phyloP scores from a whole-genome alignment of 176 grass and related monocot genomes.

The Juncus inflexus region DNA sequence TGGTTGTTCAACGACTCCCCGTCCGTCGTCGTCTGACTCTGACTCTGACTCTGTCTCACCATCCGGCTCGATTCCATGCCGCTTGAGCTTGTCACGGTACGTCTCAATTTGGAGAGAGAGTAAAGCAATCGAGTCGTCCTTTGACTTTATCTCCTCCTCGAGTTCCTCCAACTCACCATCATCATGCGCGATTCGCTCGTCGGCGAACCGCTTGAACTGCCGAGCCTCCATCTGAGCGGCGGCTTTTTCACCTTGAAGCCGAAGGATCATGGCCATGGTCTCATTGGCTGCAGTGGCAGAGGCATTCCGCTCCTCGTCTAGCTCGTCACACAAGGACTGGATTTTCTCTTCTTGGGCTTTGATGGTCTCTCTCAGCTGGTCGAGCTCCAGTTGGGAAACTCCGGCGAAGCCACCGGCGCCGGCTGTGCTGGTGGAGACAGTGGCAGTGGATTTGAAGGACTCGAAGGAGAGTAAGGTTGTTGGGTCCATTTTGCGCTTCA shows the following conservation, averaged over 20 bases:
- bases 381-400: neutral
- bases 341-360: conserved; percentile 19
- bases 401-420: neutral
- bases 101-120: conserved; percentile 39
- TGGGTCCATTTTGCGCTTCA: conserved; percentile 26
- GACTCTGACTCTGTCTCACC: conserved; percentile 43
- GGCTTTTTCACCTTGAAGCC: conserved; percentile 82
- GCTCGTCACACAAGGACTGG: conserved; percentile 32
- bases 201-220: conserved; percentile 63
- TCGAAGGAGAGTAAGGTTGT: conserved; percentile 7
- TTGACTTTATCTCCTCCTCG: conserved; percentile 31
- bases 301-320: conserved; percentile 67
- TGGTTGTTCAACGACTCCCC: conserved; percentile 30
- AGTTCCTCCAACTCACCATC: conserved; percentile 65
- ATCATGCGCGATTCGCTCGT: conserved; percentile 51
- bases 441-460: conserved; percentile 19
- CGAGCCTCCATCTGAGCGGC: conserved; percentile 75
- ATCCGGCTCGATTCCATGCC: conserved; percentile 59
- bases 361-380: conserved; percentile 8
- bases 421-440: neutral
- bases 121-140: conserved; percentile 46
- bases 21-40: conserved; percentile 10
- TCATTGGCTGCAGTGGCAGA: conserved; percentile 63
- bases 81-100: conserved; percentile 56
- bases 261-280: conserved; percentile 87